Evolutionary conservation across 441 rosid species (phyloP), one percentile per base, ranked within the genome.

Genomic region (Eruca vesicaria): DNA sequence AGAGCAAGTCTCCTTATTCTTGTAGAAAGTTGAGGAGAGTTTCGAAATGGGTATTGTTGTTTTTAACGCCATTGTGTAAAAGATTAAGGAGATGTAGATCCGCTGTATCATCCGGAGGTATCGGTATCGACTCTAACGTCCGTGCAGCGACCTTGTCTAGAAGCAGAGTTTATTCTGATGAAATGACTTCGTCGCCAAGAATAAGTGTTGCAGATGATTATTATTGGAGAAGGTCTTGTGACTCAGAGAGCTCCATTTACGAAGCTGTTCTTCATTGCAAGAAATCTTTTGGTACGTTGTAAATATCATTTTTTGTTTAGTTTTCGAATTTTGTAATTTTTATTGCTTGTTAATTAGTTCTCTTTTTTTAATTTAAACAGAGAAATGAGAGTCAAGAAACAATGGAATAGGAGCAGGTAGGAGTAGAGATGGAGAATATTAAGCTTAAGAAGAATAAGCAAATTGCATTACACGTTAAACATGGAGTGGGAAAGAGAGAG

Each of bases 181-280:
- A 79, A 36, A 78, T 86, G 11, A 85, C 85, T 67, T 73, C 88
- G 66, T 87, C 97, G 8, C 97, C 98, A 4, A 76, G 97, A 77
- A 74, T 84, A 65, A 92, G 99, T 72, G 87, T 86, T 2, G 87
- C 89, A 3, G 79, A 65, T 74, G 76, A 79, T 50, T 88, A 77
- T 75, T 80, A 94, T 2, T 88, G 96, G 91, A 82, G 98, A 35
- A 85, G 78, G 69, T 95, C 99, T 23, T 95, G 98, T 59, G 98
- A 92, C 75, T 95, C 99, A 0, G 98, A 95, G 61, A 88, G 93
- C 84, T 92, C 99, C 21, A 95, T 92, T 35, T 85, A 92, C 41
- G 99, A 95, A 66, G 99, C 99, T 12, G 98, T 95, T 71, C 96
- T 92, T 63, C 98, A 95, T 82, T 95, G 99, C 88, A 95, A 95